Evolutionary conservation across 495 filamentous ascomycete species (phyloP), one percentile per base, ranked within the genome.

Genomic region (Talaromyces trachyspermus): DNA sequence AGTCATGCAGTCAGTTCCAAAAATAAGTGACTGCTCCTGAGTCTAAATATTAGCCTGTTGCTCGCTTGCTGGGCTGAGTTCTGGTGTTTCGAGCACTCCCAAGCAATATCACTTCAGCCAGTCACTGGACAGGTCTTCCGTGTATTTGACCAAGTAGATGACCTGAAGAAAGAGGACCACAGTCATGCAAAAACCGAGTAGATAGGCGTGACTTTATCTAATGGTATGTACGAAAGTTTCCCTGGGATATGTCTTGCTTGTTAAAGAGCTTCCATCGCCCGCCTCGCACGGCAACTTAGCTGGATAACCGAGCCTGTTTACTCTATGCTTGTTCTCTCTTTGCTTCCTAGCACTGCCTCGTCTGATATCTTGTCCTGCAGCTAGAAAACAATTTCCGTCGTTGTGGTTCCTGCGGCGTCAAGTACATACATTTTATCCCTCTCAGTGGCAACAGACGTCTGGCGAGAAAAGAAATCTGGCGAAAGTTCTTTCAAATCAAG

Each of bases 101-200:
- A 38, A 38, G 35, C n/a, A n/a, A n/a, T n/a, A n/a, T 38, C 35
- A 38, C 35, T 38, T 18, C 35, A 17, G 35, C 18, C 17, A 38
- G 35, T 38, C 35, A 38, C 35, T 38, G 18, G 35, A 38, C 35
- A n/a, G n/a, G 18, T 22, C 5, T 8, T 38, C n/a, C 35, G 12
- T 19, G 15, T 38, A 20, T 38, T 4, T 22, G 35, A 19, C n/a
- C 35, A 38, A 9, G 2, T 36, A 36, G 14, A 38, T 19, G 35
- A 38, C 35, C 35, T 38, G 18, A 12, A 38, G 10, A 9, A 8
- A 38, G 35, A 38, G n/a, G 6, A 20, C 15, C 8, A 38, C 14
- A 22, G 35, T 38, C 35, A 38, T 38, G 35, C n/a, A n/a, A n/a
- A n/a, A n/a, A n/a, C 35, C 22, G 35, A n/a, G 22, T 38, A 38